phyloP scores from a whole-genome alignment of 345 rosid genomes.

The Citrus medica region DNA sequence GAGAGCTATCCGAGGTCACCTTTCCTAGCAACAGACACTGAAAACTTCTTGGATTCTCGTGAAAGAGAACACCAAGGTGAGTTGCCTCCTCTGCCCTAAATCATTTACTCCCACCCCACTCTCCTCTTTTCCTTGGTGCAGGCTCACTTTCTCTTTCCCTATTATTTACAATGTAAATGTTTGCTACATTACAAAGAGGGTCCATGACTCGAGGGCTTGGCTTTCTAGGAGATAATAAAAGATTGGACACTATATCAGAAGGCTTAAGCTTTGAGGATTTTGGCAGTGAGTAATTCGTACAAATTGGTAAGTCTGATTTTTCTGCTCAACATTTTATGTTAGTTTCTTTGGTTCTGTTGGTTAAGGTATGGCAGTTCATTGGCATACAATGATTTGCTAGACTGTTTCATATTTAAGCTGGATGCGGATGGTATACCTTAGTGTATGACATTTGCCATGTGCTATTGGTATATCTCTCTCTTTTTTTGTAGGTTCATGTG shows the following conservation, averaged over 20 bases:
- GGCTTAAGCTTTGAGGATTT: slow-evolving; percentile 77
- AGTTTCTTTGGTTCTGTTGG: not conserved
- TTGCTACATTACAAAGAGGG: not conserved
- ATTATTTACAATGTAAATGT: not conserved
- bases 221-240: slow-evolving; percentile 61
- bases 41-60: slow-evolving; percentile 52
- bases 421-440: not conserved
- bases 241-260: slow-evolving; percentile 88
- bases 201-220: slow-evolving; percentile 22
- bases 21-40: slow-evolving; percentile 51
- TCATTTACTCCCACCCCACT: not conserved
- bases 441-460: not conserved
- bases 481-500: not conserved
- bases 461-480: not conserved
- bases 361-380: not conserved
- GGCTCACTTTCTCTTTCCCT: not conserved
- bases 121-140: not conserved
- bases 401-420: not conserved
- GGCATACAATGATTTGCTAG: not conserved
- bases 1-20: slow-evolving; percentile 88
- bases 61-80: slow-evolving; percentile 69
- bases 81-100: not conserved
- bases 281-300: slow-evolving; percentile 53
- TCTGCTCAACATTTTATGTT: not conserved
- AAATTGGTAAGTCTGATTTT: slow-evolving; percentile 15